Conservation (phyloP, 2,329 filamentous ascomycete species). For the Cladophialophora exuberans region DNA sequence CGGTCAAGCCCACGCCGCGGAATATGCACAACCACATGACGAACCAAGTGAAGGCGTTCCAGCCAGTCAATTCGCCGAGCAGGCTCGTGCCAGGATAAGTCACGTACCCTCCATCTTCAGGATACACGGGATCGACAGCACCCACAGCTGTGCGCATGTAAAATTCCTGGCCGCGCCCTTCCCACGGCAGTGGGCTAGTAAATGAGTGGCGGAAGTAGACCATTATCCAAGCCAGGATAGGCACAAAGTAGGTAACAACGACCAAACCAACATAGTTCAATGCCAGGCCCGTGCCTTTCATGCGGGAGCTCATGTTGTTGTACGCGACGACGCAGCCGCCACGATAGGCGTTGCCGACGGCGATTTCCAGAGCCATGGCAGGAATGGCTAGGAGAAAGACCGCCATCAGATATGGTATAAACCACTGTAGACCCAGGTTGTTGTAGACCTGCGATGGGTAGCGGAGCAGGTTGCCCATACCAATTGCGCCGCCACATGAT, state of each 20-base stretch:
- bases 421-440: slow-evolving; percentile 64
- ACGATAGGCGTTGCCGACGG: slow-evolving; percentile 57
- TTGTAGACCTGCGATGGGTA: slow-evolving; percentile 64
- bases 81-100: slow-evolving; percentile 52
- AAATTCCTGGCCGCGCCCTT: slow-evolving; percentile 55
- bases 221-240: slow-evolving; percentile 64
- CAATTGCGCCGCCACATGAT: slow-evolving; percentile 59
- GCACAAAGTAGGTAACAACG: slow-evolving; percentile 61
- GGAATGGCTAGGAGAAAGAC: slow-evolving; percentile 62
- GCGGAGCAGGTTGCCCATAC: slow-evolving; percentile 59
- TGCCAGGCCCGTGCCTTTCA: slow-evolving; percentile 59
- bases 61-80: slow-evolving; percentile 61
- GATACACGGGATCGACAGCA: slow-evolving; percentile 50
- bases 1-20: slow-evolving; percentile 60
- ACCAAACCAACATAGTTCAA: slow-evolving; percentile 58
- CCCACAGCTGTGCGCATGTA: slow-evolving; percentile 54
- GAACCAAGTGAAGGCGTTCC: slow-evolving; percentile 63
- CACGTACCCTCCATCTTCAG: slow-evolving; percentile 44
- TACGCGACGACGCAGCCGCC: slow-evolving; percentile 60
- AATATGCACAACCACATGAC: slow-evolving; percentile 64
- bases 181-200: slow-evolving; percentile 59
- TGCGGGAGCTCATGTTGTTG: slow-evolving; percentile 56
- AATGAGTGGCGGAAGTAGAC: slow-evolving; percentile 62
- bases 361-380: slow-evolving; percentile 59
- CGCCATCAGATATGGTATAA: slow-evolving; percentile 60